Evolutionary conservation across 2,329 filamentous ascomycete species (phyloP), one percentile per base, ranked within the genome.

Genomic region (Paraphaeosphaeria sporulosa): DNA sequence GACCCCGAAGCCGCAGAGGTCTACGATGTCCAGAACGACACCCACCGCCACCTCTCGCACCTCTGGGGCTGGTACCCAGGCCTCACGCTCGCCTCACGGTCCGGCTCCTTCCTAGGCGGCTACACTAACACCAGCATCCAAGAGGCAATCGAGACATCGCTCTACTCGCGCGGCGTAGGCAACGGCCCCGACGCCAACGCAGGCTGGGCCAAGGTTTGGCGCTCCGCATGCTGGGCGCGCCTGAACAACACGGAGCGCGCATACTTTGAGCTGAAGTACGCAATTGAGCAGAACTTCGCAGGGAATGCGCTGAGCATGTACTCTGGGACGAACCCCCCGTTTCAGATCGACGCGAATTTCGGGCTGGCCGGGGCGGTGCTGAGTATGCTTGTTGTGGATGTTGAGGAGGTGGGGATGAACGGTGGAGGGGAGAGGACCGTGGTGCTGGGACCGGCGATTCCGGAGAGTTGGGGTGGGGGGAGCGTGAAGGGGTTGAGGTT

Each of bases 291-390:
- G 40, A 87, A 87, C 63, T 82, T 85, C 25, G 84, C 78, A 0
- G 72, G 58, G 0, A 87, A 86, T 64, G 80, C 81, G 2, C 71
- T 87, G 32, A 82, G 78, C 44, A 84, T 86, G 80, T 87, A 87
- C 65, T 72, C 64, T 9, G 83, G 77, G 0, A 68, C 73, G 10
- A 71, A 78, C 6, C 71, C 73, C 49, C 84, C 85, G 1, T 87
- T 87, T 63, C 85, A 87, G 74, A 86, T 87, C 58, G 85, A 87
- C 68, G 86, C 85, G 7, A 87, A 87, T 66, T 87, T 85, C 61
- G 85, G 85, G 4, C 84, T 86, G 54, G 85, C 84, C 2, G 85
- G 83, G 0, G 83, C 82, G 0, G 76, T 85, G 54, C 60, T 86
- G 56, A 76, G 78, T 59, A 83, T 86, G 83, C 68, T 86, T 43